These are phyloP conservation scores for Leptosphaerulina australis DNA, from an alignment of 2,329 filamentous ascomycete genomes.

Conservation along the genomic window DNA sequence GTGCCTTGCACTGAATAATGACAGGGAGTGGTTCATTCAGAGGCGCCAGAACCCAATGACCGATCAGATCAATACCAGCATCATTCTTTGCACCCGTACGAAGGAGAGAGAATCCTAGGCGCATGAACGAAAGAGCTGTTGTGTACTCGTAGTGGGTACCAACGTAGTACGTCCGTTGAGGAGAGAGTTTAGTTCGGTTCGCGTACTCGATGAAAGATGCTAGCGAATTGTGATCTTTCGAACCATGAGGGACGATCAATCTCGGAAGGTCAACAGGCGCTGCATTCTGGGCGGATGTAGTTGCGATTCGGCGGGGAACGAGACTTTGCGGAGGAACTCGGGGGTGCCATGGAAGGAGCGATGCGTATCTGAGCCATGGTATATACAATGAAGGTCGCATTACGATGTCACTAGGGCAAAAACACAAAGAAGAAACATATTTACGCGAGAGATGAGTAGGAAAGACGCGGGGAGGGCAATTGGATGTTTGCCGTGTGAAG, in stretches of 20 bases:
- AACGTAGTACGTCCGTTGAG: constrained; percentile 65
- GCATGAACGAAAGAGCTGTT: constrained; percentile 61
- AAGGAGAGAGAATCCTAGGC: constrained; percentile 67
- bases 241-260: constrained; percentile 38
- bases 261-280: constrained; percentile 38
- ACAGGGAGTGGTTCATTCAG: constrained; percentile 49
- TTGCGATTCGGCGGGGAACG: constrained; percentile 37
- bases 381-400: constrained; percentile 37
- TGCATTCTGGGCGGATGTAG: constrained; percentile 31
- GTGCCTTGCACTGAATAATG: constrained; percentile 73
- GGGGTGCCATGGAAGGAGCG: constrained; percentile 32
- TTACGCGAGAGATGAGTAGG: constrained; percentile 21
- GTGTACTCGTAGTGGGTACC: constrained; percentile 82
- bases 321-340: constrained; percentile 28
- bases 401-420: constrained; percentile 17
- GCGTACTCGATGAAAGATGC: constrained; percentile 70
- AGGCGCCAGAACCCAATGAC: constrained; percentile 65
- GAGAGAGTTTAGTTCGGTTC: constrained; percentile 60
- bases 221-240: constrained; percentile 65
- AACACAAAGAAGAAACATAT: constrained; percentile 27
- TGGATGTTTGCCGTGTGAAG: background rate
- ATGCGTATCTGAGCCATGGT: constrained; percentile 28
- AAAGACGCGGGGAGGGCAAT: background rate
- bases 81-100: constrained; percentile 72
- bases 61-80: constrained; percentile 75